phyloP scores from a whole-genome alignment of 768 basidiomycete genomes.

The Paxillus ammoniavirescens region DNA sequence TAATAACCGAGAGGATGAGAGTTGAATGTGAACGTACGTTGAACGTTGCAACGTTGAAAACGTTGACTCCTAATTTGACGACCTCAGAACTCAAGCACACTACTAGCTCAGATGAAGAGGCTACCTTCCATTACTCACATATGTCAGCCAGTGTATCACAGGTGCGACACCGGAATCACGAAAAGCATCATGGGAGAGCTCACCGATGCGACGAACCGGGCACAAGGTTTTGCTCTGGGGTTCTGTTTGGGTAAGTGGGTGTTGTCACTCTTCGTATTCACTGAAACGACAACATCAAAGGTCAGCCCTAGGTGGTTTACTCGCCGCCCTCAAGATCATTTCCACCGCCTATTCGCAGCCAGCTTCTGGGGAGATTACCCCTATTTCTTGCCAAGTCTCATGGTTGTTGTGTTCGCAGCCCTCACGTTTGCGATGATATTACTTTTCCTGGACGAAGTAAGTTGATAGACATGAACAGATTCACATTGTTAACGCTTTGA shows the following conservation, averaged over 20 bases:
- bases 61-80: no score
- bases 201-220: conserved; percentile 39
- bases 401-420: conserved; percentile 51
- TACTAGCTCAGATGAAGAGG: no score
- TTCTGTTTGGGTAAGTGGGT: conserved; percentile 32
- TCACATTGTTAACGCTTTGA: neutral
- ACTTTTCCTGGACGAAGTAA: conserved; percentile 53
- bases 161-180: conserved; percentile 65
- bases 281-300: neutral
- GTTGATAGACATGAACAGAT: neutral
- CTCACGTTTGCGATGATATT: conserved; percentile 45
- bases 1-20: no score
- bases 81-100: no score
- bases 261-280: neutral
- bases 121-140: no score
- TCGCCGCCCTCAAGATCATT: conserved; percentile 54
- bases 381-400: conserved; percentile 63
- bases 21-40: no score
- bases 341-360: conserved; percentile 44
- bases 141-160: conserved; percentile 47
- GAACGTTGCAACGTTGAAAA: no score
- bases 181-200: conserved; percentile 65
- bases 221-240: conserved; percentile 19
- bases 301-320: conserved; percentile 51
- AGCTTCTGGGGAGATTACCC: conserved; percentile 53